Base-by-base conservation (phyloP, 768 basidiomycete genomes). In the Dacryopinax primogenitus region DNA sequence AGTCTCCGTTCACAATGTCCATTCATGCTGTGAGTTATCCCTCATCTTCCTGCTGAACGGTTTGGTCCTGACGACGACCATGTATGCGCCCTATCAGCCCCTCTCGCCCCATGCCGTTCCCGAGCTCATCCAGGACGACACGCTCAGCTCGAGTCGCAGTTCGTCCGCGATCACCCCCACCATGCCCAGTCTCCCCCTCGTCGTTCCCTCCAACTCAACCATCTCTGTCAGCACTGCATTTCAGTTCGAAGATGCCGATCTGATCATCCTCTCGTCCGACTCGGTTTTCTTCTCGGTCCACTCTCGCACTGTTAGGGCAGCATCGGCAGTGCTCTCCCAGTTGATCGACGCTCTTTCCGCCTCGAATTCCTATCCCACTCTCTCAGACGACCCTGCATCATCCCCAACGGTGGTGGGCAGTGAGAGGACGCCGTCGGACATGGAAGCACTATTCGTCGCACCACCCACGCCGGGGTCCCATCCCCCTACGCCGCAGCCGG, bases 221-320 rank as follows among this genome's bases (percentile, higher is more conserved):
- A 81, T 0, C 72, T 79, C n/a, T 78, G 79, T 1, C 28, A 32
- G 36, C 65, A 66, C 67, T n/a, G 61, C 39, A 32, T 39, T 58
- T 18, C 33, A 34, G 30, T 30, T 62, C 28, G 39, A 30, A 18
- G 51, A 58, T 26, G 63, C 70, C 30, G 86, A 92, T 72, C 69
- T 84, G 45, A 78, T 86, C 69, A 75, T 90, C 62, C 76, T 90
- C 64, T 85, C 88, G 1, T 79, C 83, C 32, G 90, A 92, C 71
- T 80, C 82, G 18, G 88, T 92, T 39, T 89, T 90, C 74, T 92
- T 92, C 79, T 91, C 91, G 71, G 85, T 86, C 4, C 88, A 91
- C 72, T 76, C 79, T 0, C 76, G 82, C 44, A 70, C 83, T 7
- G 30, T 58, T 6, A 11, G 51, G 7, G 51, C 51, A 2, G 51